These are phyloP conservation scores for Spiromastix sp. DNA, from an alignment of 2,329 filamentous ascomycete genomes.

Conservation along the genomic window DNA sequence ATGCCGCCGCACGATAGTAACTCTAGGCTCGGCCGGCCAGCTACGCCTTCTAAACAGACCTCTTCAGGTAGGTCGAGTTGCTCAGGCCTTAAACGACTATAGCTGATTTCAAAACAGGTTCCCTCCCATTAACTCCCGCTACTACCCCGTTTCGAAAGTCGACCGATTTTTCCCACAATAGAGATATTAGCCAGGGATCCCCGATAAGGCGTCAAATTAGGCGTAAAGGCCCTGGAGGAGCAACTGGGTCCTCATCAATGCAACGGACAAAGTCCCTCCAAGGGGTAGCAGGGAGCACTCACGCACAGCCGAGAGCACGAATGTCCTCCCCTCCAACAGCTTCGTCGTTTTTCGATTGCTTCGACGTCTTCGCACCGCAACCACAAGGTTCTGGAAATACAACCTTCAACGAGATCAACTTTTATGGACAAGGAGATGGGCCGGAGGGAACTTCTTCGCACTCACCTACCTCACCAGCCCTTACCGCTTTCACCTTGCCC, in stretches of 20 bases:
- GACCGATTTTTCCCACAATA: constrained; percentile 27
- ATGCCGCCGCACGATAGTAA: constrained; percentile 26
- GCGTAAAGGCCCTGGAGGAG: constrained; percentile 21
- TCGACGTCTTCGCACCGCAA: constrained; percentile 46
- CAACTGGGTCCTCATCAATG: constrained; percentile 30
- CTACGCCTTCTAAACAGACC: constrained; percentile 54
- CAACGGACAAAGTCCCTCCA: constrained; percentile 36
- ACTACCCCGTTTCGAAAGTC: constrained; percentile 46
- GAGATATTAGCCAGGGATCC: constrained; percentile 28
- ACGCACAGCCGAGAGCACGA: constrained; percentile 29
- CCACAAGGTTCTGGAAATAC: too few relatives aligned
- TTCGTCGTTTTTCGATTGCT: constrained; percentile 37
- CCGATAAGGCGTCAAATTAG: constrained; percentile 25
- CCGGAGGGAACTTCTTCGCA: too few relatives aligned
- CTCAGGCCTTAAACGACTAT: neutral
- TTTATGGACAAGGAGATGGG: too few relatives aligned
- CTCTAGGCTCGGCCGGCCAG: constrained; percentile 39
- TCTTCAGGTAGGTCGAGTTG: constrained; percentile 42
- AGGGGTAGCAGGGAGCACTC: constrained; percentile 29
- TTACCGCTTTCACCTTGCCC: constrained; percentile 44
- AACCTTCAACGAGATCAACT: too few relatives aligned
- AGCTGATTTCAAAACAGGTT: constrained; percentile 6
- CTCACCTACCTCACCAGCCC: constrained; percentile 30
- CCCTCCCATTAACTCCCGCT: constrained; percentile 54
- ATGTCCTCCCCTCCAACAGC: constrained; percentile 47